Conservation (phyloP, 441 rosid genomes). For the Pelargonium myrrhifolium region DNA sequence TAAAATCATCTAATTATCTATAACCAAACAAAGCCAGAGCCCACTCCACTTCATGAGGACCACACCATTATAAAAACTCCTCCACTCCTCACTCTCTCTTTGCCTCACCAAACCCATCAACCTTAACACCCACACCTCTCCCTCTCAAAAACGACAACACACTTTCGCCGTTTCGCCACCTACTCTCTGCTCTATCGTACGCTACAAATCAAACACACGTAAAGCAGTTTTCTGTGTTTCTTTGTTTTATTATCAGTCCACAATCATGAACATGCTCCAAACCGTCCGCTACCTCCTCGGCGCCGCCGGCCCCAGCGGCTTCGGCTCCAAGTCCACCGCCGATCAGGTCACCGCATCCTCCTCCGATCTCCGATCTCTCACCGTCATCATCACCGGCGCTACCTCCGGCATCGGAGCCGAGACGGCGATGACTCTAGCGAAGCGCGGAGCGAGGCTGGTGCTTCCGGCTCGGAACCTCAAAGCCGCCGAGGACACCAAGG, state of each 20-base stretch:
- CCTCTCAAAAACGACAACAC: constrained; percentile 1
- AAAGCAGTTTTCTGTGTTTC: no score
- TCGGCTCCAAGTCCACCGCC: constrained; percentile 78
- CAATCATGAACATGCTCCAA: constrained; percentile 41
- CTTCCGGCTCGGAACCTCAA: constrained; percentile 72
- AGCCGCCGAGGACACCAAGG: constrained; percentile 72
- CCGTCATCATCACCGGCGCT: constrained; percentile 88
- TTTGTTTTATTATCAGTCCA: neutral
- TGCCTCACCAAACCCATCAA: no score
- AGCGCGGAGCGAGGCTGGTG: constrained; percentile 66
- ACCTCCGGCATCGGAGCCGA: constrained; percentile 96
- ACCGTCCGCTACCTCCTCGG: constrained; percentile 70
- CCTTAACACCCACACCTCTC: no score
- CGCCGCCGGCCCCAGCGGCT: constrained; percentile 63
- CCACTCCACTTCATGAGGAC: no score
- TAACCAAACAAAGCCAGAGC: no score
- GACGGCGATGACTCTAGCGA: constrained; percentile 77
- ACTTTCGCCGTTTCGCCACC: neutral
- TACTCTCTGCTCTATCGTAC: no score
- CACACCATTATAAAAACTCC: no score
- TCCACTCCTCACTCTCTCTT: no score
- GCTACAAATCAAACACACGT: no score
- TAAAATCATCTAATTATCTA: no score
- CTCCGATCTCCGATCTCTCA: constrained; percentile 47
- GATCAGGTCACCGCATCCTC: constrained; percentile 48